These are phyloP conservation scores for Talaromyces adpressus DNA, from an alignment of 495 filamentous ascomycete genomes.

Conservation along the genomic window DNA sequence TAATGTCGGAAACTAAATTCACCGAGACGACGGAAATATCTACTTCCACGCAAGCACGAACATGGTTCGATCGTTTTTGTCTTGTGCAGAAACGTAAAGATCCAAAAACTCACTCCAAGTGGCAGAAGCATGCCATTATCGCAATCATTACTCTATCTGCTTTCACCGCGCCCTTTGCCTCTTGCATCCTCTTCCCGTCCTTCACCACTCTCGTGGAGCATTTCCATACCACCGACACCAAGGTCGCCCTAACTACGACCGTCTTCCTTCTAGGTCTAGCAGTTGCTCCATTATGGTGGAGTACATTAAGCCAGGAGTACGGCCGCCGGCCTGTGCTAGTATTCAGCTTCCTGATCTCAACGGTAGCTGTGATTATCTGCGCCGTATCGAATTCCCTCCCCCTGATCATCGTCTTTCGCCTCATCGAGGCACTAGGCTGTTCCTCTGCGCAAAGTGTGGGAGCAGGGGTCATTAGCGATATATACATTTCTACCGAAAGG, in stretches of 20 bases:
- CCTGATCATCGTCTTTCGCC: neutral
- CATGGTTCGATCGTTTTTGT: neutral
- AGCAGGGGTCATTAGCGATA: constrained; percentile 10
- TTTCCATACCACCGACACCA: neutral
- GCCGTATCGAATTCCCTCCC: neutral
- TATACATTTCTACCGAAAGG: constrained; percentile 5
- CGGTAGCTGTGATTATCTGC: neutral
- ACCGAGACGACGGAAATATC: neutral
- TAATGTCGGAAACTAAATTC: neutral
- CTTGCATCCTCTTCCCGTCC: constrained; percentile 1
- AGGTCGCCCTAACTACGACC: neutral
- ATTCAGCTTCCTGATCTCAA: neutral
- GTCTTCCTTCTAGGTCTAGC: neutral
- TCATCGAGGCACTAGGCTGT: neutral
- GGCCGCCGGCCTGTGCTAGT: neutral
- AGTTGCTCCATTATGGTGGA: neutral
- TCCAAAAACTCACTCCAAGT: neutral
- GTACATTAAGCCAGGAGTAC: neutral
- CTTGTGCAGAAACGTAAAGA: neutral
- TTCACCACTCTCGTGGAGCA: constrained; percentile 1
- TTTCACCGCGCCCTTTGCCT: neutral
- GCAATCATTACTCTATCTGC: neutral
- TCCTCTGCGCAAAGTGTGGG: constrained; percentile 10
- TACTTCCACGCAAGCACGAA: neutral
- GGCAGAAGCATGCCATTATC: neutral